These are phyloP conservation scores for Chimonanthus praecox DNA, from an alignment of 164 flowering plant genomes.

Conservation along the genomic window DNA sequence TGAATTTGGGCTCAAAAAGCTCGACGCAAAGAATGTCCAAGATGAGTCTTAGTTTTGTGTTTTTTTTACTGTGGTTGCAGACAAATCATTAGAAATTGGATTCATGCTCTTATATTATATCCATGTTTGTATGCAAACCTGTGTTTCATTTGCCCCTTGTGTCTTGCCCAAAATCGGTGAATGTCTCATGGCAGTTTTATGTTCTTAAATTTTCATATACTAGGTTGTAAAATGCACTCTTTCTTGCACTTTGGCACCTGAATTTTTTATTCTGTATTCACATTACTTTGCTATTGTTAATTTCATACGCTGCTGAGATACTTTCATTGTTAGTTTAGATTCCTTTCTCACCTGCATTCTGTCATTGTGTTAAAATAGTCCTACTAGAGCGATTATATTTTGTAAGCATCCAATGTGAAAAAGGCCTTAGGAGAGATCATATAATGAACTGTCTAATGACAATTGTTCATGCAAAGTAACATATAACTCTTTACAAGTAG, in stretches of 20 bases:
- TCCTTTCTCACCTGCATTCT: neutral
- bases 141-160: neutral
- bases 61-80: too few species aligned
- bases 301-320: neutral
- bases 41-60: too few species aligned
- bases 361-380: neutral
- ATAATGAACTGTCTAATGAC: neutral
- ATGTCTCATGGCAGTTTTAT: neutral
- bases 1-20: too few species aligned
- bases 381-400: neutral
- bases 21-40: too few species aligned
- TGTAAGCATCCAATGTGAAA: neutral
- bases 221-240: neutral
- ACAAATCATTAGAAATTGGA: neutral
- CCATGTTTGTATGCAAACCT: neutral
- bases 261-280: neutral
- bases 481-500: too few species aligned
- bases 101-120: neutral
- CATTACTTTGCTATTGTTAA: neutral
- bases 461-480: too few species aligned
- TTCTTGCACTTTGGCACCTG: neutral
- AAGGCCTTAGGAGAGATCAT: neutral
- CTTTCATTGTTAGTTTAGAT: neutral
- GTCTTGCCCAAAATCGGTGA: neutral
- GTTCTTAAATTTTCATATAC: neutral